Evolutionary conservation across 768 basidiomycete species (phyloP).

Genomic region (Termitomyces eurrhizus): DNA sequence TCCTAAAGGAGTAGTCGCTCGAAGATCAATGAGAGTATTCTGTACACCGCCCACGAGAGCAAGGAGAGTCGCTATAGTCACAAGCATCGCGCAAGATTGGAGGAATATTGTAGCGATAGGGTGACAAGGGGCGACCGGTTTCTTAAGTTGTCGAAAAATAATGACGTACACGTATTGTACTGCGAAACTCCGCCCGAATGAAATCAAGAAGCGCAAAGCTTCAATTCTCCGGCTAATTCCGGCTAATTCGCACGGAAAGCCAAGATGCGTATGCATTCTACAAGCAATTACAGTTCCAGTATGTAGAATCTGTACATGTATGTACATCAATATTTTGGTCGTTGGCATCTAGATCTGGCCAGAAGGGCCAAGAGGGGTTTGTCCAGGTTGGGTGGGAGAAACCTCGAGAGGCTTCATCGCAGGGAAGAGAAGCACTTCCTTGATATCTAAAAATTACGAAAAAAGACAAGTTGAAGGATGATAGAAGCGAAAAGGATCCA

Average conservation of each 20-base stretch:
- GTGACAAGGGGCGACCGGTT: neutral
- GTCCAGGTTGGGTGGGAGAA: conserved; percentile 19
- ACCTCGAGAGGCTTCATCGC: conserved; percentile 89
- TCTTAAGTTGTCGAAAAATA: too few relatives aligned
- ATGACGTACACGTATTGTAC: too few relatives aligned
- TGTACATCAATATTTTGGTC: conserved; percentile 4
- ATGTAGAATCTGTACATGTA: conserved; percentile 3
- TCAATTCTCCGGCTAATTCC: too few relatives aligned
- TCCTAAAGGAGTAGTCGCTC: conserved; percentile 8
- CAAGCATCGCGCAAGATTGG: neutral
- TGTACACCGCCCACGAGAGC: conserved; percentile 12
- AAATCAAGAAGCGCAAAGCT: too few relatives aligned
- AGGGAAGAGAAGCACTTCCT: conserved; percentile 95
- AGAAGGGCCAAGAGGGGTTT: conserved; percentile 23
- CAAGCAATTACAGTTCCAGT: neutral
- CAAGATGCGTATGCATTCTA: neutral
- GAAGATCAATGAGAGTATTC: conserved; percentile 20
- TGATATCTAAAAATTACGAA: conserved; percentile 62
- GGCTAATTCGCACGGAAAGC: too few relatives aligned
- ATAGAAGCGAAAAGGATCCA: neutral
- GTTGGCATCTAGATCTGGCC: conserved; percentile 25
- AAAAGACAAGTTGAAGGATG: neutral
- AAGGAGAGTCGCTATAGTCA: conserved; percentile 4
- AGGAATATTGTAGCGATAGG: neutral
- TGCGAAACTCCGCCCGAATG: too few relatives aligned